Conservation (phyloP, 2,329 filamentous ascomycete species). For the Trichoderma hamatum region DNA sequence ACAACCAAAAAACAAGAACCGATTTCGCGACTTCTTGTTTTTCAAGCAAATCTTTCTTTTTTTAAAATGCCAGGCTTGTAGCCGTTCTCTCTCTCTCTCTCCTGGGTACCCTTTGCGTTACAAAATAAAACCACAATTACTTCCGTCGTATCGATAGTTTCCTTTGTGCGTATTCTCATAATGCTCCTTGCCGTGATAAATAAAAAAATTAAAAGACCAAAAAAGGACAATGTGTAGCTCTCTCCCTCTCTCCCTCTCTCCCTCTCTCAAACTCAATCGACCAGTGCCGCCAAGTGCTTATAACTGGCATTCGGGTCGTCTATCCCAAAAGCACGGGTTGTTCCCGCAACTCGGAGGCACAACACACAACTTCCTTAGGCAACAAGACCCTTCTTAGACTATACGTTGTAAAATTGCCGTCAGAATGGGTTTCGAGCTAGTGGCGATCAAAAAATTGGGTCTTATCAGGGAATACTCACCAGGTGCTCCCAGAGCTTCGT, state of each 20-base stretch:
- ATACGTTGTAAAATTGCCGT: not conserved
- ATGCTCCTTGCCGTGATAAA: slow-evolving; percentile 19
- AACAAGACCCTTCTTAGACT: slow-evolving; percentile 49
- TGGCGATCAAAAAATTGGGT: not conserved
- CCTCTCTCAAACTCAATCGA: not conserved
- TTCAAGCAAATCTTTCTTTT: not conserved
- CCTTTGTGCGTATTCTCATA: not conserved
- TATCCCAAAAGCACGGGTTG: not conserved
- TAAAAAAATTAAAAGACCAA: not conserved
- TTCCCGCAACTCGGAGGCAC: not conserved
- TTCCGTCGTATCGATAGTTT: slow-evolving; percentile 5
- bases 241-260: not conserved
- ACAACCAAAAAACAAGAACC: slow-evolving; percentile 2
- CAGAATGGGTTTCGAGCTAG: not conserved
- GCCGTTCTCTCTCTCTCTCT: not conserved
- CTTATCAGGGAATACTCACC: slow-evolving; percentile 42
- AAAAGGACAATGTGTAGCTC: slow-evolving; percentile 7
- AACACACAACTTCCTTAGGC: slow-evolving; percentile 32
- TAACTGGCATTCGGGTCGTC: not conserved
- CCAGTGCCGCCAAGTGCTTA: not conserved
- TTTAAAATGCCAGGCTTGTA: not conserved
- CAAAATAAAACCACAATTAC: slow-evolving; percentile 7
- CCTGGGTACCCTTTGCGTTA: slow-evolving; percentile 5
- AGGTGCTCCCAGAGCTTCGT: slow-evolving; percentile 95
- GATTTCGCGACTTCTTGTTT: slow-evolving; percentile 7